phyloP scores from a whole-genome alignment of 345 rosid genomes.

The Aquilaria malaccensis region DNA sequence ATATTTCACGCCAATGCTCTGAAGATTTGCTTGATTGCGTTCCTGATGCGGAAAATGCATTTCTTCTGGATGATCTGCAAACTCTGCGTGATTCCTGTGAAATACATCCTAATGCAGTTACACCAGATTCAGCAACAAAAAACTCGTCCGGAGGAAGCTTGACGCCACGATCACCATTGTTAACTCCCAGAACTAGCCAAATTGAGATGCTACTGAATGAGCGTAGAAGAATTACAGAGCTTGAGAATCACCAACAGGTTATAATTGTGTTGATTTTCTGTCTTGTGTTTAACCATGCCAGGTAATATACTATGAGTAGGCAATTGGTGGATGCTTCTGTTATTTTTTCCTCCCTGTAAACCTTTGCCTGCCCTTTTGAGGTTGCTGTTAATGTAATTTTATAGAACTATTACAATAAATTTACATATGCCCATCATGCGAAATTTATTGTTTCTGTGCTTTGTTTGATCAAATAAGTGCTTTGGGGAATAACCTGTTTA shows the following conservation, averaged over 20 bases:
- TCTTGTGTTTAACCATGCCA: neutral
- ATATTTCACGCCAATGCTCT: slow-evolving; percentile 37
- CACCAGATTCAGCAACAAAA: slow-evolving; percentile 39
- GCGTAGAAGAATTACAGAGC: slow-evolving; percentile 63
- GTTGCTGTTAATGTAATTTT: too few relatives aligned
- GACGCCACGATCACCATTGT: slow-evolving; percentile 83
- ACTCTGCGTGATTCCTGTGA: slow-evolving; percentile 42
- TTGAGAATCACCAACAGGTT: slow-evolving; percentile 84
- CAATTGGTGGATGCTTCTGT: slow-evolving; percentile 1
- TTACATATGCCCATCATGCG: too few relatives aligned
- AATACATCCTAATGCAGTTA: slow-evolving; percentile 17
- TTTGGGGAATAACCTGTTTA: too few relatives aligned
- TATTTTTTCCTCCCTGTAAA: neutral
- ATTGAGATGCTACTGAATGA: slow-evolving; percentile 74
- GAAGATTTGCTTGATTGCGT: slow-evolving; percentile 53
- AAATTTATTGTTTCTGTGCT: too few relatives aligned
- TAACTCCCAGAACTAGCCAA: slow-evolving; percentile 71
- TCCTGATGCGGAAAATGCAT: slow-evolving; percentile 46
- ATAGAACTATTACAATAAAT: too few relatives aligned
- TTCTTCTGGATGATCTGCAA: slow-evolving; percentile 43
- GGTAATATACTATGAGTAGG: slow-evolving; percentile 4
- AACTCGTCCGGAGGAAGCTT: slow-evolving; percentile 67
- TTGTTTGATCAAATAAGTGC: too few relatives aligned
- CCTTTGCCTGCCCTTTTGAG: neutral
- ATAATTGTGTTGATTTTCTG: slow-evolving; percentile 3